Conservation (phyloP, 140 eudicot species). For the Anethum foeniculum region DNA sequence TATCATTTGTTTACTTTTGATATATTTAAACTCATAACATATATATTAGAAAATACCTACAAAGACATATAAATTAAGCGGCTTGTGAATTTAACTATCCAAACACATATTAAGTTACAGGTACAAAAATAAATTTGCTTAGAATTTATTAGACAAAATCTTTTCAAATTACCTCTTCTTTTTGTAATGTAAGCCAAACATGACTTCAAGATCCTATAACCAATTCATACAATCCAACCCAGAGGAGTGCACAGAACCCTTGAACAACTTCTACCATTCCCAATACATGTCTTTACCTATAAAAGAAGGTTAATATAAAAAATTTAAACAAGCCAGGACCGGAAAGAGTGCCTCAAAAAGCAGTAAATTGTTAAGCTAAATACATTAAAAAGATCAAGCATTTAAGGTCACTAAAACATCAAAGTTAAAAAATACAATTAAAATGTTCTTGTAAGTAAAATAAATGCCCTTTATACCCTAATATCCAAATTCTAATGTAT, state of each 20-base stretch:
- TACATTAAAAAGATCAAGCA: neutral
- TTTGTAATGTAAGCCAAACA: neutral
- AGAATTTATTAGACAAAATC: neutral
- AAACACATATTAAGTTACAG: neutral
- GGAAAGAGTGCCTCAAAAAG: constrained; percentile 10
- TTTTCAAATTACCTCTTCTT: neutral
- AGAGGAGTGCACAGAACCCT: neutral
- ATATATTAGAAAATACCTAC: neutral
- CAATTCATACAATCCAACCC: neutral
- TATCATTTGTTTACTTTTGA: neutral
- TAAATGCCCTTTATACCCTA: neutral
- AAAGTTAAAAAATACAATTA: neutral
- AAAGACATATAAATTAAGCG: neutral
- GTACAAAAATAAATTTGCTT: neutral
- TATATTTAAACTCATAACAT: neutral
- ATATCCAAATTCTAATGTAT: no score
- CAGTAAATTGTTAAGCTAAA: constrained; percentile 22
- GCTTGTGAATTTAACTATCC: neutral
- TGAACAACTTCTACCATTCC: neutral
- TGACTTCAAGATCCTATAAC: neutral
- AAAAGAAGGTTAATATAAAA: neutral
- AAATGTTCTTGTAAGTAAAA: neutral
- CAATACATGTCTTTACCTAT: neutral
- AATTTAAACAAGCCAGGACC: constrained; percentile 9
- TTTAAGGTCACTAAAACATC: neutral